A percentile compares a stretch with the other conserved stretches of the same genome.
phyloP scores from a whole-genome alignment of 2,329 filamentous ascomycete species.

The Fusarium newnesense region DNA sequence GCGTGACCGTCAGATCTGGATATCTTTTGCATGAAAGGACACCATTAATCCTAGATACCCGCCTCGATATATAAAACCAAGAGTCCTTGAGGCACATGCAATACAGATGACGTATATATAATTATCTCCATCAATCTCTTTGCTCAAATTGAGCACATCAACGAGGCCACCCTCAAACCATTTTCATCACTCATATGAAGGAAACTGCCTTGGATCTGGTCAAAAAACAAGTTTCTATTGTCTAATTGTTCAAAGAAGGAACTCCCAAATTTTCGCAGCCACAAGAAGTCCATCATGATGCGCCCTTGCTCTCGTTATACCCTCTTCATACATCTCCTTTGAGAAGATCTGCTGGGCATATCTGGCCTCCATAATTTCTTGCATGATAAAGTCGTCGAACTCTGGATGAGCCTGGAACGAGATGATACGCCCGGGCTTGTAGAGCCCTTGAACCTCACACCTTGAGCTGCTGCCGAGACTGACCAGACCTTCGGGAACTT shows the following conservation, averaged over 20 bases:
- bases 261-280: conserved; percentile 43
- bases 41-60: conserved; percentile 12
- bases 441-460: conserved; percentile 55
- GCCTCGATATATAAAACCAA: conserved; percentile 9
- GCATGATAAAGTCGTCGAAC: conserved; percentile 52
- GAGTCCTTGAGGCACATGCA: conserved; percentile 16
- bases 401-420: conserved; percentile 58
- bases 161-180: neutral
- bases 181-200: no score
- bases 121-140: neutral
- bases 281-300: conserved; percentile 46
- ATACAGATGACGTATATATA: neutral
- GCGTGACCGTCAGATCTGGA: conserved; percentile 59
- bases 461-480: conserved; percentile 52
- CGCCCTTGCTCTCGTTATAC: conserved; percentile 39
- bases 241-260: conserved; percentile 23
- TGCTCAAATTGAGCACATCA: neutral
- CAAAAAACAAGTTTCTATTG: neutral
- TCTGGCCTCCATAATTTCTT: conserved; percentile 44
- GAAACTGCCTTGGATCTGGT: neutral
- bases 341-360: conserved; percentile 42
- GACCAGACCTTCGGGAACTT: conserved; percentile 49
- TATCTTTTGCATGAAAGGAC: conserved; percentile 56
- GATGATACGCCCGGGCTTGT: conserved; percentile 49
- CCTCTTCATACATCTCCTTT: conserved; percentile 43